phyloP scores from a whole-genome alignment of 176 grass and related monocot species.

The Aegilops sharonensis region DNA sequence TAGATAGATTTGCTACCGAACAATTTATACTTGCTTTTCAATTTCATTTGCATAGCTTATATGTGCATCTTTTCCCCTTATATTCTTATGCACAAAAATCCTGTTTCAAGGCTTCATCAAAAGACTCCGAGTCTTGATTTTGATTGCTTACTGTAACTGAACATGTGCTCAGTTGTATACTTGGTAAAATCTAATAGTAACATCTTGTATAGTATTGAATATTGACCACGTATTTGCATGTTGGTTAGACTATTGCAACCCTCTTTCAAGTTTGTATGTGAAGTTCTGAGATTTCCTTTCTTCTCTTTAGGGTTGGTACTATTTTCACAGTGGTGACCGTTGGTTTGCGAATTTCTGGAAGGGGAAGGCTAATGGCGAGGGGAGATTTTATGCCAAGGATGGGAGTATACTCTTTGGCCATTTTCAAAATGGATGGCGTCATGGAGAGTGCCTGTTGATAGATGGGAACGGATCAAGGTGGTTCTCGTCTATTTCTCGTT shows the following conservation, averaged over 20 bases:
- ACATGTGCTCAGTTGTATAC: not conserved
- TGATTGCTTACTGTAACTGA: not conserved
- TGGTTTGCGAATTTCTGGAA: constrained; percentile 98
- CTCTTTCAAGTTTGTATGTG: not conserved
- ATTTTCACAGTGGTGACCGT: constrained; percentile 77
- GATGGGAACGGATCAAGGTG: constrained; percentile 81
- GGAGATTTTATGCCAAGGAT: constrained; percentile 87
- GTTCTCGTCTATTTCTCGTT: not conserved
- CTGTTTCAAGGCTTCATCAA: not conserved
- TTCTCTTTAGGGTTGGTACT: constrained; percentile 77
- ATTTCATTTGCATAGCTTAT: not conserved
- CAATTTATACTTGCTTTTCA: not conserved
- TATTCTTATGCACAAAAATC: not conserved
- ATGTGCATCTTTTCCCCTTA: not conserved
- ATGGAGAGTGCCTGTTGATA: constrained; percentile 67
- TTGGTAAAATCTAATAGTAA: not conserved
- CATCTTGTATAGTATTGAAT: constrained; percentile 12
- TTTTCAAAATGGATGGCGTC: constrained; percentile 89
- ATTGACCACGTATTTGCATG: not conserved
- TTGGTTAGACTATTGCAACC: not conserved
- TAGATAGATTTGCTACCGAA: not conserved
- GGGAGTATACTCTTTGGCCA: constrained; percentile 82
- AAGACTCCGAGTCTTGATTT: not conserved
- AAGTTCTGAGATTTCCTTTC: constrained; percentile 15
- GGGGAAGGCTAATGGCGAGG: constrained; percentile 88